A percentile compares a stretch with the other conserved stretches of the same genome.
Evolutionary conservation across 2,329 filamentous ascomycete species (phyloP).

Genomic region (Hymenoscyphus infarciens): DNA sequence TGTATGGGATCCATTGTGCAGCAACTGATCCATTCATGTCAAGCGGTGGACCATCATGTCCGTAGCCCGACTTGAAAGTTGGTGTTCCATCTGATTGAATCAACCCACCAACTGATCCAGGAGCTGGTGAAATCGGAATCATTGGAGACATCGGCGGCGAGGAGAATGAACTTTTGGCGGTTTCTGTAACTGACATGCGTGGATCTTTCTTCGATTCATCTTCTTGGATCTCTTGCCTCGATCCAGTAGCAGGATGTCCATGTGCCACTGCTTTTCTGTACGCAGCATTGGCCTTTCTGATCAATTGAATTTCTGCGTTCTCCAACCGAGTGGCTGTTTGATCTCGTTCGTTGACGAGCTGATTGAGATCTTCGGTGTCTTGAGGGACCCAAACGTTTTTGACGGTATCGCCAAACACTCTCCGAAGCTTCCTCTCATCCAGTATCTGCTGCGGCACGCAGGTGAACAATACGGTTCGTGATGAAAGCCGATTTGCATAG

Average conservation of each 20-base stretch:
- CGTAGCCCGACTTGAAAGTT: constrained; percentile 21
- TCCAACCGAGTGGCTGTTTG: constrained; percentile 59
- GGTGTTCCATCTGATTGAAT: constrained; percentile 20
- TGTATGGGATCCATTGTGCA: constrained; percentile 36
- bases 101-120: constrained; percentile 17
- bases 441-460: constrained; percentile 60
- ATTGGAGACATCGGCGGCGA: constrained; percentile 5
- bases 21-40: constrained; percentile 37
- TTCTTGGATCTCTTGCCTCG: constrained; percentile 12
- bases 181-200: constrained; percentile 12
- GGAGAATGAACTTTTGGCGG: constrained; percentile 10
- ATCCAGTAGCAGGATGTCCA: constrained; percentile 38
- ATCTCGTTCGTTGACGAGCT: constrained; percentile 57
- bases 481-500: constrained; percentile 62
- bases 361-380: constrained; percentile 55
- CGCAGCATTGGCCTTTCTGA: constrained; percentile 53
- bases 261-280: constrained; percentile 53
- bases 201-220: constrained; percentile 1
- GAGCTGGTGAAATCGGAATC: constrained; percentile 10
- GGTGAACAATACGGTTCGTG: constrained; percentile 64
- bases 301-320: constrained; percentile 59
- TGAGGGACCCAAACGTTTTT: constrained; percentile 62
- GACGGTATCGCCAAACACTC: constrained; percentile 58
- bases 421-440: constrained; percentile 52
- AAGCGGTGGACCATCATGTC: constrained; percentile 22